A percentile compares a stretch with the other conserved stretches of the same genome.
Conservation (phyloP, 495 filamentous ascomycete species). For the Aspergillus conjunctus region DNA sequence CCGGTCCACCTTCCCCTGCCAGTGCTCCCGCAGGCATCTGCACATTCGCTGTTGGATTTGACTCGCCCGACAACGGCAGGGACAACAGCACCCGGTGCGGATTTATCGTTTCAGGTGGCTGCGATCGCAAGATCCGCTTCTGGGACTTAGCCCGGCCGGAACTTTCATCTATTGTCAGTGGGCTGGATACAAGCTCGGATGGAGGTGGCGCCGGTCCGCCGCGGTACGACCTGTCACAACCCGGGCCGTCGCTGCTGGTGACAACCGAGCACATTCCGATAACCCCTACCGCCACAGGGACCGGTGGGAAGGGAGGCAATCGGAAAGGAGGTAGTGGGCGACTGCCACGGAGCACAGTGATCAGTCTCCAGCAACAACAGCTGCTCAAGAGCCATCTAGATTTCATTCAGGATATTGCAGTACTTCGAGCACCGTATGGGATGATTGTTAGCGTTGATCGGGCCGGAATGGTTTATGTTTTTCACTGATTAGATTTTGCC, state of each 20-base stretch:
- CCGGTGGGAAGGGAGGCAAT: conserved; percentile 32
- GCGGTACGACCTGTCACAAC: conserved; percentile 70
- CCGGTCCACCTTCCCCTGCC: conserved; percentile 24
- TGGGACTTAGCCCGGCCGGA: conserved; percentile 83
- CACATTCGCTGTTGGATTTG: conserved; percentile 53
- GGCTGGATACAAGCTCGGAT: conserved; percentile 68
- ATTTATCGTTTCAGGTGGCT: conserved; percentile 84
- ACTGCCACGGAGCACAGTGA: conserved; percentile 78
- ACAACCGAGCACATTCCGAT: conserved; percentile 70
- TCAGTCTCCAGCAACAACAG: conserved; percentile 84
- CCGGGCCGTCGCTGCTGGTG: conserved; percentile 66
- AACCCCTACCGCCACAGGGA: conserved; percentile 35
- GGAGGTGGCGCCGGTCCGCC: conserved; percentile 52
- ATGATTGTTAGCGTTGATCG: conserved; percentile 92
- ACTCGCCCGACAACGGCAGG: conserved; percentile 49
- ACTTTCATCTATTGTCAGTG: conserved; percentile 75
- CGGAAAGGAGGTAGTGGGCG: conserved; percentile 46
- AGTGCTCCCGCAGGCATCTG: conserved; percentile 43
- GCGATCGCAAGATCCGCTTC: conserved; percentile 87
- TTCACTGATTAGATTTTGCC: conserved; percentile 51
- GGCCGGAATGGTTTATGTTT: conserved; percentile 90
- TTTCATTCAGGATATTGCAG: conserved; percentile 80
- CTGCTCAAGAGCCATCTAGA: conserved; percentile 86
- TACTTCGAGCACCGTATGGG: conserved; percentile 86
- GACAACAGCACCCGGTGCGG: conserved; percentile 47